phyloP scores from a whole-genome alignment of 2,329 filamentous ascomycete genomes.

The Cytospora schulzeri region DNA sequence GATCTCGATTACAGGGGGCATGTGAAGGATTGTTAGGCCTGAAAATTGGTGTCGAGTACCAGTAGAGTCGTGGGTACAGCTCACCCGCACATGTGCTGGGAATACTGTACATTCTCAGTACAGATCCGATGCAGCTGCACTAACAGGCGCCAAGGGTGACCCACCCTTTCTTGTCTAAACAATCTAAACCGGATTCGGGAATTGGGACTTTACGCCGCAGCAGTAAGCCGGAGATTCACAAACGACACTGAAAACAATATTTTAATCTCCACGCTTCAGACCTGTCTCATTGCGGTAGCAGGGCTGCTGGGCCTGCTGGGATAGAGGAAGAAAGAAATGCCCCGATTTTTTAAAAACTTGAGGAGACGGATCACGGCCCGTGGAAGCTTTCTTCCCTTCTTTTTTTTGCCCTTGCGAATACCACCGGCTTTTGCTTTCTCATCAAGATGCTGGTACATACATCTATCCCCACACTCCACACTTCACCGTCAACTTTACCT shows the following conservation, averaged over 20 bases:
- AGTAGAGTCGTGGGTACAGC: not conserved
- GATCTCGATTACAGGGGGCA: constrained; percentile 21
- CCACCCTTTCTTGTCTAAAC: not conserved
- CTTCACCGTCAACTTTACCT: not conserved
- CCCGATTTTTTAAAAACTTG: too few relatives aligned
- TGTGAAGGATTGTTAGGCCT: not conserved
- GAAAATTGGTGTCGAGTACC: not conserved
- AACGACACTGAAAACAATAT: not conserved
- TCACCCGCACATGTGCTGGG: not conserved
- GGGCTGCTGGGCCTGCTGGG: not conserved
- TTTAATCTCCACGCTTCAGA: not conserved
- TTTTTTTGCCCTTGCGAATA: too few relatives aligned
- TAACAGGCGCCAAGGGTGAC: not conserved
- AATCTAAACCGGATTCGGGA: not conserved
- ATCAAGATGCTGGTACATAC: too few relatives aligned
- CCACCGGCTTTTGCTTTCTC: not conserved
- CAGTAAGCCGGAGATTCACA: not conserved
- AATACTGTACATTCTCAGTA: not conserved
- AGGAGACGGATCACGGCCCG: too few relatives aligned
- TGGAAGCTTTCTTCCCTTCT: too few relatives aligned
- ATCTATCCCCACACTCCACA: not conserved
- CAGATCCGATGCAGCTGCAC: not conserved
- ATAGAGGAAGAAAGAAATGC: not conserved
- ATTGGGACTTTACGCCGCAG: not conserved
- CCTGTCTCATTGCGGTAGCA: not conserved